A percentile compares a stretch with the other conserved stretches of the same genome.
These are phyloP conservation scores for Aspergillus affinis DNA, from an alignment of 495 filamentous ascomycete genomes.

Conservation along the genomic window DNA sequence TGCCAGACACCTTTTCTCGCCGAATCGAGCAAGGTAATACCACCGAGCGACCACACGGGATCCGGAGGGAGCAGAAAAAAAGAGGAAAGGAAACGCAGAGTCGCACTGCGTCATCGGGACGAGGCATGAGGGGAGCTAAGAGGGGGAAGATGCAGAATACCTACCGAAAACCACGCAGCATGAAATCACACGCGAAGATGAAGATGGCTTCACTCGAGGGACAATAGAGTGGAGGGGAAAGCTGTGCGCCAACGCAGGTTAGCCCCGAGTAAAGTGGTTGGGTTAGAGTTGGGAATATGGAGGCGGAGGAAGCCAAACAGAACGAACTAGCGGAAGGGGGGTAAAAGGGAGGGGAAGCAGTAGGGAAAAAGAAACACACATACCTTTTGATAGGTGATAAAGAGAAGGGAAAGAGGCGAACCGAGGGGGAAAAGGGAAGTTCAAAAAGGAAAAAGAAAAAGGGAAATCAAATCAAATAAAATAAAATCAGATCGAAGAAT, in stretches of 20 bases:
- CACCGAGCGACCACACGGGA: conserved; percentile 4
- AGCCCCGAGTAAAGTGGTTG: background rate
- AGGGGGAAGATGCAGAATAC: background rate
- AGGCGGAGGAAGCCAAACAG: background rate
- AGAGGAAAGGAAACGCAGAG: background rate
- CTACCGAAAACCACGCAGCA: background rate
- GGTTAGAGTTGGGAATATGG: background rate
- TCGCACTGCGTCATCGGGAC: conserved; percentile 20
- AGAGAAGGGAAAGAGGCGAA: background rate
- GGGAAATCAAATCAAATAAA: conserved; percentile 4
- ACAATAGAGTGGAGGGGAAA: background rate
- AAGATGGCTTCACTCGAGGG: background rate
- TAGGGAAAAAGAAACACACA: conserved; percentile 11
- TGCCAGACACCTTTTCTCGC: background rate
- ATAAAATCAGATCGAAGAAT: conserved; percentile 12
- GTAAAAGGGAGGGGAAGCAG: conserved; percentile 1
- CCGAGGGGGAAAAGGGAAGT: background rate
- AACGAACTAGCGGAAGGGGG: background rate
- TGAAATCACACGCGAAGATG: background rate
- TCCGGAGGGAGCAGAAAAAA: background rate
- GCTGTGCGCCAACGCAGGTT: background rate
- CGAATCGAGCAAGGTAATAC: conserved; percentile 2
- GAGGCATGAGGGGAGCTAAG: conserved; percentile 8
- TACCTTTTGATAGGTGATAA: no score
- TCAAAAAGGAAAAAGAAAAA: conserved; percentile 1